Conservation (phyloP, 495 filamentous ascomycete genomes). For the Hypoxylon fragiforme region DNA sequence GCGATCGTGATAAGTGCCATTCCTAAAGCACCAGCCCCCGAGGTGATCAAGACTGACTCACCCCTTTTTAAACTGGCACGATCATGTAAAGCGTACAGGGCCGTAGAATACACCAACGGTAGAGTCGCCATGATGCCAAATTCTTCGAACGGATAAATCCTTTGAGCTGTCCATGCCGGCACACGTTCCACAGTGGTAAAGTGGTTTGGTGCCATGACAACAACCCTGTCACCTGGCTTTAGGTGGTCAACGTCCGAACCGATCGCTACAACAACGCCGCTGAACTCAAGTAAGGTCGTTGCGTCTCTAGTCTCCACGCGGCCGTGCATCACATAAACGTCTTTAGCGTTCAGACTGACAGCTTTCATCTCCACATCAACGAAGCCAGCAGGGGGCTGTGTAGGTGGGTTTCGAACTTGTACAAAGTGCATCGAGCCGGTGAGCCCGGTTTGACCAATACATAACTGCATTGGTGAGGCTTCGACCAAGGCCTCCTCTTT, state of each 20-base stretch:
- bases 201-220: constrained; percentile 21
- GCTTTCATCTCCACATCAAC: constrained; percentile 45
- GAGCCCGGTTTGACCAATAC: too few relatives aligned
- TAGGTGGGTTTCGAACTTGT: too few relatives aligned
- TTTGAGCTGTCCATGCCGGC: constrained; percentile 32
- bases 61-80: constrained; percentile 38
- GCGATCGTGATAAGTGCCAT: constrained; percentile 55
- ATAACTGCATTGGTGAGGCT: too few relatives aligned
- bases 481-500: too few relatives aligned
- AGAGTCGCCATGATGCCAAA: constrained; percentile 37
- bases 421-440: too few relatives aligned
- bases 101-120: constrained; percentile 52
- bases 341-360: constrained; percentile 43
- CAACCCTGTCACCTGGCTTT: constrained; percentile 43
- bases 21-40: constrained; percentile 41
- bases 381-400: too few relatives aligned
- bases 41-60: constrained; percentile 59
- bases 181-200: constrained; percentile 41
- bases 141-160: constrained; percentile 4
- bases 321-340: constrained; percentile 23
- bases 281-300: constrained; percentile 7
- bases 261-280: constrained; percentile 8
- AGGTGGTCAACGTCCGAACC: constrained; percentile 3
- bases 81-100: constrained; percentile 49
- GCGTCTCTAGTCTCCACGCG: constrained; percentile 4